Conservation (phyloP, 2,329 filamentous ascomycete genomes). For the Lithohypha guttulata region DNA sequence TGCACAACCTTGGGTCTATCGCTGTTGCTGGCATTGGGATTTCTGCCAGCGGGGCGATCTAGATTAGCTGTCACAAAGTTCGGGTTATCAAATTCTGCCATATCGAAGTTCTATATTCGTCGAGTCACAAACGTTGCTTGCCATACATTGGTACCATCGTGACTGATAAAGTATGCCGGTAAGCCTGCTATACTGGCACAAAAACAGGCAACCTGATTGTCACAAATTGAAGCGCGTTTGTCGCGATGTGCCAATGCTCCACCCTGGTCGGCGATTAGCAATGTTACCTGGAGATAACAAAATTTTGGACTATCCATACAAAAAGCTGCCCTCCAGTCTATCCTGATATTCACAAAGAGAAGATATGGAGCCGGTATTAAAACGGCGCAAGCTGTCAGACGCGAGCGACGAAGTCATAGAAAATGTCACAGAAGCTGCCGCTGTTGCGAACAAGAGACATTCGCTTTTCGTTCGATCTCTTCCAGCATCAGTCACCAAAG, state of each 20-base stretch:
- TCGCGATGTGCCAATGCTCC: neutral
- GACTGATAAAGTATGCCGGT: too few relatives aligned
- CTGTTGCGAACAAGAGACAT: slow-evolving; percentile 33
- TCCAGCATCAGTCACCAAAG: slow-evolving; percentile 65
- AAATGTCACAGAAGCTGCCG: slow-evolving; percentile 19
- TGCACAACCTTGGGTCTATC: slow-evolving; percentile 56
- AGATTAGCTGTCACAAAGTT: slow-evolving; percentile 29
- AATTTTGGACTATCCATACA: neutral
- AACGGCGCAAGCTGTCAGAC: slow-evolving; percentile 29
- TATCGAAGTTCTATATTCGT: slow-evolving; percentile 14
- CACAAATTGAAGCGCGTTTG: neutral
- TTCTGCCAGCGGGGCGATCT: slow-evolving; percentile 33
- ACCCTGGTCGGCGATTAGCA: slow-evolving; percentile 1
- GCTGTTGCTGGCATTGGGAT: slow-evolving; percentile 22
- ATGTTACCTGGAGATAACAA: neutral
- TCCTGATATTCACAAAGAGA: neutral
- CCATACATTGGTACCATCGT: neutral
- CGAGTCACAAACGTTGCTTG: neutral
- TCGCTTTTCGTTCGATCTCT: slow-evolving; percentile 89
- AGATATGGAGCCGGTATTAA: slow-evolving; percentile 27
- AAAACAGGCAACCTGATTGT: too few relatives aligned
- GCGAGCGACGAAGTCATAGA: slow-evolving; percentile 22
- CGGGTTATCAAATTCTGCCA: slow-evolving; percentile 40
- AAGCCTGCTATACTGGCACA: too few relatives aligned
- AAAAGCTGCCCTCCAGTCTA: neutral